These are phyloP conservation scores for Neurospora africana DNA, from an alignment of 495 filamentous ascomycete species.

Conservation along the genomic window DNA sequence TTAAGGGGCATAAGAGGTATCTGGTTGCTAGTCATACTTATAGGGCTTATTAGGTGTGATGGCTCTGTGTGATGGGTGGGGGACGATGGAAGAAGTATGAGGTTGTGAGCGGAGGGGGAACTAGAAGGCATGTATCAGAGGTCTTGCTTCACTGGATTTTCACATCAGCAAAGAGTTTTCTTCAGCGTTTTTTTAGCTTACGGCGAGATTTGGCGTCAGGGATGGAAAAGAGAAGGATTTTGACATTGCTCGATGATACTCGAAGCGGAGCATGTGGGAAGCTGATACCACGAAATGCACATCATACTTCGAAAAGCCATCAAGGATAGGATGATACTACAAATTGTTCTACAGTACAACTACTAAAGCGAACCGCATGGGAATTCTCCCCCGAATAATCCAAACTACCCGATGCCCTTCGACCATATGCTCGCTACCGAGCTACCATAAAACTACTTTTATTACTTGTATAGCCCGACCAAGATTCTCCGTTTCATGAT, in stretches of 20 bases:
- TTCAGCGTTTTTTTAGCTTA: background rate
- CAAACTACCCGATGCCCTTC: background rate
- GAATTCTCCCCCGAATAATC: background rate
- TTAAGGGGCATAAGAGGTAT: slow-evolving; percentile 41
- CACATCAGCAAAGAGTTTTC: background rate
- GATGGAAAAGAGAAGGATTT: background rate
- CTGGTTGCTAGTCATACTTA: slow-evolving; percentile 69
- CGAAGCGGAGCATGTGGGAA: background rate
- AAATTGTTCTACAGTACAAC: background rate
- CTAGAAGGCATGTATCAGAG: background rate
- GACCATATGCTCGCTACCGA: background rate
- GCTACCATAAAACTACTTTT: background rate
- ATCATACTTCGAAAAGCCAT: background rate
- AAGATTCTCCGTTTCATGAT: background rate
- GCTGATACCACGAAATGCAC: background rate
- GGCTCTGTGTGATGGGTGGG: background rate
- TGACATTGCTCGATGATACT: background rate
- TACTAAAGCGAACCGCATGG: background rate
- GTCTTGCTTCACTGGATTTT: background rate
- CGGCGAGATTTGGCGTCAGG: background rate
- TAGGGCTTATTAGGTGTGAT: slow-evolving; percentile 21
- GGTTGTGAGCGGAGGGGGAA: background rate
- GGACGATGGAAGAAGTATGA: background rate
- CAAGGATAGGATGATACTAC: background rate
- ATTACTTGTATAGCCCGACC: background rate